phyloP scores from a whole-genome alignment of 176 grass and related monocot genomes.

The Zea mays region DNA sequence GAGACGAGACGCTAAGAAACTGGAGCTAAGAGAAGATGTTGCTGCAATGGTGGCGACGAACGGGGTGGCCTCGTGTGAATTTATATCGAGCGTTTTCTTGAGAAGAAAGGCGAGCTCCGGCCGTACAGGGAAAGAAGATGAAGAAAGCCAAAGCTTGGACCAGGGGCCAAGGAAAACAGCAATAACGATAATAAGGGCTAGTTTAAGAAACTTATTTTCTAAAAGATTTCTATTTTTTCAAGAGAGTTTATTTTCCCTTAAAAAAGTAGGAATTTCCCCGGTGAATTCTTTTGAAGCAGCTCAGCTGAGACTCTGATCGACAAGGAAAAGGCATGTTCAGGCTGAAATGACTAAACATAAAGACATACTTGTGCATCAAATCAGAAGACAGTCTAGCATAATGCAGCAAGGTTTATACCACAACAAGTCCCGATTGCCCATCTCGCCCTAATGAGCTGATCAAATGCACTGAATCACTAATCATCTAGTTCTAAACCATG shows the following conservation, averaged over 20 bases:
- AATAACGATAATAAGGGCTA: too few species aligned
- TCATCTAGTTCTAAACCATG: neutral
- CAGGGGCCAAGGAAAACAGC: neutral
- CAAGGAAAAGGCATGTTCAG: neutral
- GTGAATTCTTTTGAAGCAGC: neutral
- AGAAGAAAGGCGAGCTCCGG: neutral
- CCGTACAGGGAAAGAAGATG: neutral
- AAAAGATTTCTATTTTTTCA: too few species aligned
- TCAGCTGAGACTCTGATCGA: neutral
- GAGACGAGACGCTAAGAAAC: neutral
- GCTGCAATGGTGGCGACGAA: neutral
- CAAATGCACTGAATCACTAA: constrained; percentile 19
- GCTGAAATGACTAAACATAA: neutral
- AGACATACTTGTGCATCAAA: neutral
- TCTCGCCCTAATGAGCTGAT: neutral
- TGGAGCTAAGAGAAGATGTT: neutral
- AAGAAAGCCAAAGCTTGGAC: neutral
- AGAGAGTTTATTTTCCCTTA: too few species aligned
- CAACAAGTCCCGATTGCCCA: neutral
- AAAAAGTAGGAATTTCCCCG: neutral
- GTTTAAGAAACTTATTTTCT: too few species aligned
- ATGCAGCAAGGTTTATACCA: neutral
- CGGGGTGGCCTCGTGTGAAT: neutral
- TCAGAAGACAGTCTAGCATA: neutral
- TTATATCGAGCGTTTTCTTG: constrained; percentile 23